Evolutionary conservation across 2,329 filamentous ascomycete species (phyloP).

Genomic region (Sarocladium brachiariae): DNA sequence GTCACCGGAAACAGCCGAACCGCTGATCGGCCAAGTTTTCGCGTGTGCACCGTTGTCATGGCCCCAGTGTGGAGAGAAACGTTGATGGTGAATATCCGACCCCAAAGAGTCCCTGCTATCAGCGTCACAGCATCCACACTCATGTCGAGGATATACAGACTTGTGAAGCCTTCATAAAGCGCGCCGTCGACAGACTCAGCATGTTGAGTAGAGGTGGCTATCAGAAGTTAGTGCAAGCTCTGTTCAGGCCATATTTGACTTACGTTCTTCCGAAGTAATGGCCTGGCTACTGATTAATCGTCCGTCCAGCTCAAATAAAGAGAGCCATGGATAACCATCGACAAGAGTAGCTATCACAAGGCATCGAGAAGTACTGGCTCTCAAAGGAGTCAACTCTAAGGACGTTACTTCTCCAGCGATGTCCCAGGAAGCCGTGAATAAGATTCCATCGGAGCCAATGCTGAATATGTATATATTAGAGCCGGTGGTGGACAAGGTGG

Average conservation of each 20-base stretch:
- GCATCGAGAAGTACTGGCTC: neutral
- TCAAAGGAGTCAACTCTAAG: conserved; percentile 27
- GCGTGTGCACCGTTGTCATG: conserved; percentile 20
- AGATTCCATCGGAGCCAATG: neutral
- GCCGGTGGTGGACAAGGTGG: neutral
- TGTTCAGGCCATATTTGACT: conserved; percentile 5
- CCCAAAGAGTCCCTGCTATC: conserved; percentile 43
- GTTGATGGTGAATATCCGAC: conserved; percentile 38
- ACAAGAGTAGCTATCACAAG: conserved; percentile 29
- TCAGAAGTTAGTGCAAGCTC: neutral
- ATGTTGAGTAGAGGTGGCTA: conserved; percentile 1
- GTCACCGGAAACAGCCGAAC: conserved; percentile 25
- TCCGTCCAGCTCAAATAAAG: conserved; percentile 23
- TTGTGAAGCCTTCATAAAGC: conserved; percentile 36
- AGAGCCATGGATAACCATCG: conserved; percentile 26
- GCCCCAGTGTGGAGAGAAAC: conserved; percentile 16
- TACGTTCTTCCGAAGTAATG: conserved; percentile 10
- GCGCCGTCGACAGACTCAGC: neutral
- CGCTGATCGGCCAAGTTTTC: conserved; percentile 30
- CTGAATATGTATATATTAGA: neutral
- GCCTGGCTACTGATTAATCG: conserved; percentile 4
- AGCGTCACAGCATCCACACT: conserved; percentile 23
- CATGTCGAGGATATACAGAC: conserved; percentile 30
- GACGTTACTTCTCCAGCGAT: conserved; percentile 44
- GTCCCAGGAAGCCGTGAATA: conserved; percentile 18